Evolutionary conservation across 1,139 yeast species (phyloP).

Genomic region (Debaryomycetaceae sp.): DNA sequence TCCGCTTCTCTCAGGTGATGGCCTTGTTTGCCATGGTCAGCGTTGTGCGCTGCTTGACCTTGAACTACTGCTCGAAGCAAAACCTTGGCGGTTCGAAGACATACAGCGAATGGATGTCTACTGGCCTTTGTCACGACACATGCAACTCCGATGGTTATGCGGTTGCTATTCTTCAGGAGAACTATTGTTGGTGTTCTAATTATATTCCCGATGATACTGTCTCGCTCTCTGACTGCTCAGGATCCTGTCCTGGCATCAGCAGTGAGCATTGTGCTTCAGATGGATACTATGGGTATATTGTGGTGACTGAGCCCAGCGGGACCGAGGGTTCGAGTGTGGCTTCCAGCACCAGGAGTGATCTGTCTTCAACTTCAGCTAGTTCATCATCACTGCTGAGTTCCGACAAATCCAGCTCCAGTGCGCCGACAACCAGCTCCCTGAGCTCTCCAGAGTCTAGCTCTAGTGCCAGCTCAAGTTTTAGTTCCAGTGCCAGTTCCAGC

Average conservation of each 20-base stretch:
- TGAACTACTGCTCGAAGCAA: slow-evolving; percentile 42
- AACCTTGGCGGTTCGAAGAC: slow-evolving; percentile 30
- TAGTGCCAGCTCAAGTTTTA: slow-evolving; percentile 1
- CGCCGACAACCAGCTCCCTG: background rate
- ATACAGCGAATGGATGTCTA: slow-evolving; percentile 38
- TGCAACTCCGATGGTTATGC: slow-evolving; percentile 48
- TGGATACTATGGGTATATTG: slow-evolving; percentile 35
- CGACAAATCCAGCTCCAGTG: background rate
- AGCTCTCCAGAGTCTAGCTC: slow-evolving; percentile 4
- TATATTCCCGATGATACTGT: slow-evolving; percentile 42
- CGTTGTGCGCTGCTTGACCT: slow-evolving; percentile 9
- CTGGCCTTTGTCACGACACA: slow-evolving; percentile 50
- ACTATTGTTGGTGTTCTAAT: slow-evolving; percentile 62
- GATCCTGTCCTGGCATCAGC: slow-evolving; percentile 50
- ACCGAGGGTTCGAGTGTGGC: slow-evolving; percentile 12
- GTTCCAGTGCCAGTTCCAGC: background rate
- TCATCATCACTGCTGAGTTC: background rate
- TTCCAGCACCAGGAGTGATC: slow-evolving; percentile 7
- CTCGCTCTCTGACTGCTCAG: slow-evolving; percentile 35
- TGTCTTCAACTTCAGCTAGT: background rate
- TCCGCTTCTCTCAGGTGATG: background rate
- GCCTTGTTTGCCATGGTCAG: background rate
- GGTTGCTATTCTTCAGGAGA: slow-evolving; percentile 52
- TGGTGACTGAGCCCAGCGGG: slow-evolving; percentile 22
- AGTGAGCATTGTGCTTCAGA: slow-evolving; percentile 31